phyloP scores from a whole-genome alignment of 768 basidiomycete genomes.

The Xerocomellus chrysenteron region DNA sequence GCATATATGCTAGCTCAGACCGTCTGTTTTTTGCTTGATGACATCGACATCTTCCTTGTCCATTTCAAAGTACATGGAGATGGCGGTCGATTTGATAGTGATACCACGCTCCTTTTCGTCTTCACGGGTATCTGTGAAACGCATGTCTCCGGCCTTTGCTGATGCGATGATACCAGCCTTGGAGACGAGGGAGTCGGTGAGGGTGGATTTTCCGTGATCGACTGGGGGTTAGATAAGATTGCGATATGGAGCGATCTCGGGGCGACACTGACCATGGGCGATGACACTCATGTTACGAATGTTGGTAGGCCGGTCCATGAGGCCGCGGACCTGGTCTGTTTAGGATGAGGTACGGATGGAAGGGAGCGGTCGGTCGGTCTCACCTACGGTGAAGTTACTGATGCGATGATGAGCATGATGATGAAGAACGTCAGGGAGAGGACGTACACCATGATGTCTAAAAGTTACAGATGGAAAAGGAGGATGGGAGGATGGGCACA shows the following conservation, averaged over 20 bases:
- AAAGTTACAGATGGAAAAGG: constrained; percentile 36
- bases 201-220: constrained; percentile 99
- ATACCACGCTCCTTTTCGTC: constrained; percentile 99
- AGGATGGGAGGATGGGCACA: constrained; percentile 10
- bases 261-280: constrained; percentile 70
- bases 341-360: constrained; percentile 5
- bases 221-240: constrained; percentile 48
- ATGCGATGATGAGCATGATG: constrained; percentile 32
- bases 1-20: constrained; percentile 40
- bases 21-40: constrained; percentile 93
- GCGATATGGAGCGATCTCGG: constrained; percentile 10
- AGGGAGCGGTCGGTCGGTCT: constrained; percentile 31
- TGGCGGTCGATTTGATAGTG: constrained; percentile 99
- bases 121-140: constrained; percentile 94
- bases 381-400: constrained; percentile 89
- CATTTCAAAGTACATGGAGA: constrained; percentile 99
- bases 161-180: constrained; percentile 99
- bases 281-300: constrained; percentile 96
- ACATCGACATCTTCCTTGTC: constrained; percentile 80
- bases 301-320: constrained; percentile 90
- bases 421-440: constrained; percentile 3
- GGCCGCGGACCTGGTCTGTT: constrained; percentile 79
- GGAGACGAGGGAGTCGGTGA: constrained; percentile 97
- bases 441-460: constrained; percentile 83
- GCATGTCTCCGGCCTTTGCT: constrained; percentile 93